Evolutionary conservation across 2,329 filamentous ascomycete genomes (phyloP).

Genomic region (Ophiocordyceps polyrhachis-furcata): DNA sequence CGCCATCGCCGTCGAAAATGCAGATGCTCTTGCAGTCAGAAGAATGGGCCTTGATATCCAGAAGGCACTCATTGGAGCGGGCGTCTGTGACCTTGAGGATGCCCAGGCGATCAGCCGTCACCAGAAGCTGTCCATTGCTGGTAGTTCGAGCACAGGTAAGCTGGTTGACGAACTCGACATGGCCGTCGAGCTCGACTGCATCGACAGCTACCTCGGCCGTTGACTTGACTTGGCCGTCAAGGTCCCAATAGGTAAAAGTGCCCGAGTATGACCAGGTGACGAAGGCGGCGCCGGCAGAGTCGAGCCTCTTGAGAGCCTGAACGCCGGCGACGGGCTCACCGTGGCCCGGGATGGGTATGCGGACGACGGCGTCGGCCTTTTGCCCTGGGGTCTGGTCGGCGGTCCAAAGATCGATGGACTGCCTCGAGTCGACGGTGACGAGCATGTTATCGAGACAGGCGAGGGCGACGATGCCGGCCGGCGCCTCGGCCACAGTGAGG

Average conservation of each 20-base stretch:
- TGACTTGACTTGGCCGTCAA: conserved; percentile 48
- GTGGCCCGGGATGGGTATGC: conserved; percentile 41
- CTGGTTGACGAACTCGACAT: conserved; percentile 37
- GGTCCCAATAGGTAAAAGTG: conserved; percentile 64
- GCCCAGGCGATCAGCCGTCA: conserved; percentile 78
- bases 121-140: conserved; percentile 43
- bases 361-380: conserved; percentile 18
- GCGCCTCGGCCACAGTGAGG: conserved; percentile 17
- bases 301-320: conserved; percentile 39
- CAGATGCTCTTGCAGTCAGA: conserved; percentile 71
- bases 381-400: conserved; percentile 23
- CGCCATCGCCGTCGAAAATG: conserved; percentile 32
- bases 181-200: conserved; percentile 28
- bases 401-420: conserved; percentile 53
- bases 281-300: conserved; percentile 49
- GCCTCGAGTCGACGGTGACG: conserved; percentile 57
- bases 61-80: conserved; percentile 37
- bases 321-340: conserved; percentile 57
- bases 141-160: conserved; percentile 41
- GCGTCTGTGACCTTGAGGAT: conserved; percentile 54
- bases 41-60: conserved; percentile 70
- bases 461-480: conserved; percentile 41
- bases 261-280: conserved; percentile 80
- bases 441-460: conserved; percentile 48
- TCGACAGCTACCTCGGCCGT: conserved; percentile 53